phyloP scores from a whole-genome alignment of 2,329 filamentous ascomycete species.

The Ramularia endophylla region DNA sequence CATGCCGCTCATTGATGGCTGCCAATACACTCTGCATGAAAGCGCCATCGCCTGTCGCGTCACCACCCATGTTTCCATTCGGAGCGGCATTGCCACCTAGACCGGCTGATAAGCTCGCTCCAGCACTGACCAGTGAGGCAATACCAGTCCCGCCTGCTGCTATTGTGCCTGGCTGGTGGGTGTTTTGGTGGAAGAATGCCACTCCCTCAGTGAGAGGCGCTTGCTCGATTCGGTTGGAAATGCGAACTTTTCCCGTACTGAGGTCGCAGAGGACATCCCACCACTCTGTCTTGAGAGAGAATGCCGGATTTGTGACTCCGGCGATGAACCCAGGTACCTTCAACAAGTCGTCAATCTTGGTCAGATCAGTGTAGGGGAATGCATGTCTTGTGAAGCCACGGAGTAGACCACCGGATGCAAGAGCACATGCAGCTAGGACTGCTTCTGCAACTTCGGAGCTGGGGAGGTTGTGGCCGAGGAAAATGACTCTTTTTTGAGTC shows the following conservation, averaged over 20 bases:
- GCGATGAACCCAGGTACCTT: slow-evolving; percentile 97
- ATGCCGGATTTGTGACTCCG: slow-evolving; percentile 94
- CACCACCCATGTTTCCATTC: slow-evolving; percentile 36
- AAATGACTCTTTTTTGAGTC: slow-evolving; percentile 94
- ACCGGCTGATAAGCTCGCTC: slow-evolving; percentile 33
- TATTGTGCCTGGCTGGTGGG: slow-evolving; percentile 19
- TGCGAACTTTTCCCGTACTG: slow-evolving; percentile 86
- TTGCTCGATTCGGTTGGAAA: slow-evolving; percentile 78
- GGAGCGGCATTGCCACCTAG: slow-evolving; percentile 25
- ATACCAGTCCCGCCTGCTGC: slow-evolving; percentile 25
- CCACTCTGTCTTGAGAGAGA: slow-evolving; percentile 93
- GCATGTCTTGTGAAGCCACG: slow-evolving; percentile 92
- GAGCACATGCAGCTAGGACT: slow-evolving; percentile 91
- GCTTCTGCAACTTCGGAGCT: slow-evolving; percentile 96
- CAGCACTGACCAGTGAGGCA: slow-evolving; percentile 24
- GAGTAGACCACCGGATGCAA: slow-evolving; percentile 87
- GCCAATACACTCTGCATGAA: slow-evolving; percentile 85
- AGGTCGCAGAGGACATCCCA: slow-evolving; percentile 97
- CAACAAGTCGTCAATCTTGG: slow-evolving; percentile 92
- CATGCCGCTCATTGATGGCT: slow-evolving; percentile 78
- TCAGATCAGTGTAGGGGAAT: slow-evolving; percentile 96
- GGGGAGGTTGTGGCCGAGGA: slow-evolving; percentile 89
- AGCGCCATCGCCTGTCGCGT: slow-evolving; percentile 76
- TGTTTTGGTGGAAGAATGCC: slow-evolving; percentile 70
- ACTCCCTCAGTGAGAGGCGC: slow-evolving; percentile 79